Percentiles rank a stretch among this genome's conserved stretches.
phyloP scores from a whole-genome alignment of 202 grass and related monocot species.

The Digitaria exilis region DNA sequence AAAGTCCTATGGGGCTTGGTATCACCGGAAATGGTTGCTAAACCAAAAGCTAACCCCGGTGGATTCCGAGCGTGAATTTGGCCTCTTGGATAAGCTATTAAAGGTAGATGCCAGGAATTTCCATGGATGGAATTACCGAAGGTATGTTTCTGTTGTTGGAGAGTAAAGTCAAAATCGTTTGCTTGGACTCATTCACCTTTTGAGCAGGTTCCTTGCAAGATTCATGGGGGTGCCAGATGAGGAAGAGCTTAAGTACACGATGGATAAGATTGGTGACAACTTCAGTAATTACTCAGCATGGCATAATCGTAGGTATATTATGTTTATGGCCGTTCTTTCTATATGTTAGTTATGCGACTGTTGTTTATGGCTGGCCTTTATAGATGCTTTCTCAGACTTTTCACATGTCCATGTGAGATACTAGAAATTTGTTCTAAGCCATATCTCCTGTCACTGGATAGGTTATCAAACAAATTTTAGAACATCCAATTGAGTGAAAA shows the following conservation, averaged over 20 bases:
- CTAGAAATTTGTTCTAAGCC: constrained; percentile 11
- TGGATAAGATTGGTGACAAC: constrained; percentile 82
- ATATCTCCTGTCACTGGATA: neutral
- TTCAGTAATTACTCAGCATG: constrained; percentile 99
- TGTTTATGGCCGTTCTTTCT: constrained; percentile 1
- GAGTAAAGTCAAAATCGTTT: neutral
- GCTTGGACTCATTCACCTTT: constrained; percentile 18
- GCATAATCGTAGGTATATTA: constrained; percentile 83
- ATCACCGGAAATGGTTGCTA: constrained; percentile 90
- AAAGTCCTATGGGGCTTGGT: constrained; percentile 91
- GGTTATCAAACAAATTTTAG: constrained; percentile 2
- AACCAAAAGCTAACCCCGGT: constrained; percentile 59
- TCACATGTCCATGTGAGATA: constrained; percentile 2
- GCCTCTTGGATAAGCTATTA: constrained; percentile 78
- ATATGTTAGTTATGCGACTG: constrained; percentile 36
- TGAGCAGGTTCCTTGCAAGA: constrained; percentile 75
- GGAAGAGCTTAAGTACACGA: constrained; percentile 90
- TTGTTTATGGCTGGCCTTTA: constrained; percentile 13
- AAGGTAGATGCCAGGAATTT: constrained; percentile 88
- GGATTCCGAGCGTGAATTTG: constrained; percentile 80
- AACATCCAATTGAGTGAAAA: neutral
- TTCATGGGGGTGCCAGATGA: constrained; percentile 74
- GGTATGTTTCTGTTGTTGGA: constrained; percentile 36
- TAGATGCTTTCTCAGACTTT: constrained; percentile 25
- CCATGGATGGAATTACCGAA: constrained; percentile 89